Evolutionary conservation across 345 rosid genomes (phyloP), one percentile per base, ranked within the genome.

Genomic region (Alliaria petiolata): DNA sequence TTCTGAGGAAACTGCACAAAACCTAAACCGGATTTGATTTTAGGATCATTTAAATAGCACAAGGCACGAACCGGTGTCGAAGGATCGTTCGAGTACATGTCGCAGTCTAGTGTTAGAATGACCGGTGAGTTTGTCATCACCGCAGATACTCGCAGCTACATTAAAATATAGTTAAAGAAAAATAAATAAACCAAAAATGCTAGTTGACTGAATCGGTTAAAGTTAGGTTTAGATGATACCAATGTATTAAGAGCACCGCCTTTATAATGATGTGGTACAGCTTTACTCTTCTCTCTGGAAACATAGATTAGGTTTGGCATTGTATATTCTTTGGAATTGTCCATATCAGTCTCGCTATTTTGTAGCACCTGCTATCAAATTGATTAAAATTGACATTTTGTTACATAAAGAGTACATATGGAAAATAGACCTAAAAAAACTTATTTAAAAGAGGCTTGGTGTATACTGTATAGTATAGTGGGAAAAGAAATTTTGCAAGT

Each of bases 191-290:
- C 1, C 3, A 11, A 38, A 36, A 22, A 22, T 22, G 3, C 1
- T 36, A 39, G 13, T 39, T 13, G 30, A 39, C 39, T 20, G 2
- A 44, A 51, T 50, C 19, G 17, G 11, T 22, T 20, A 25, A 36
- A 5, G 2, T 49, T 6, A 2, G 61, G 31, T 20, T 35, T 59
- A 42, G 57, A 7, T n/a, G 14, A 44, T 82, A 85, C 93, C 84
- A 89, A 56, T 7, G 72, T 80, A 60, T 92, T 92, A 26, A 92
- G 90, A 71, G 98, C 98, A 47, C 98, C 98, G 8, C 89, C 95
- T 77, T 92, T 92, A 70, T 80, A 92, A 63, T 87, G 74, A 73
- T 92, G 96, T 10, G 67, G 80, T 28, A 78, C 77, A 26, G 70
- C 69, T 57, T 54, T 80, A 78, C 77, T 76, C 75, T 89, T 92